Evolutionary conservation across 2,329 filamentous ascomycete genomes (phyloP).

Genomic region (Aureobasidium lini): DNA sequence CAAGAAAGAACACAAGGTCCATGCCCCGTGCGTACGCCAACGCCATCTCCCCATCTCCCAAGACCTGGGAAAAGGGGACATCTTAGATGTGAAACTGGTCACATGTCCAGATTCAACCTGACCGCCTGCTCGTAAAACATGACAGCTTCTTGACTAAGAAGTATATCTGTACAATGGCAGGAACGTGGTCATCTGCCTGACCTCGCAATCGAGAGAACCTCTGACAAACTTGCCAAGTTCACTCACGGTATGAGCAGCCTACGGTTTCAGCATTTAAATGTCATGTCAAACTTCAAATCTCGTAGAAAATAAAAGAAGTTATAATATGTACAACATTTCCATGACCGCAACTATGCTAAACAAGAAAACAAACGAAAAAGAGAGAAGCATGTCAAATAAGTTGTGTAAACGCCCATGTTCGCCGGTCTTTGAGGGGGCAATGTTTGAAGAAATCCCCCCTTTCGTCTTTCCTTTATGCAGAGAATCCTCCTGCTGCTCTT

Average conservation of each 20-base stretch:
- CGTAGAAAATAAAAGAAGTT: background rate
- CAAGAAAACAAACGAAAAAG: background rate
- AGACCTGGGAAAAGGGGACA: background rate
- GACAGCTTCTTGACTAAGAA: background rate
- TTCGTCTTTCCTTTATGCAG: conserved; percentile 2
- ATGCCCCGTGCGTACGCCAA: background rate
- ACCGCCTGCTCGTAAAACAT: background rate
- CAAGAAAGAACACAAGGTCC: background rate
- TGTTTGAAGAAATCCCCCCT: background rate
- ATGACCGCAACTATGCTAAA: conserved; percentile 12
- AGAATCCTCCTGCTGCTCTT: background rate
- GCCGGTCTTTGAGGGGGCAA: background rate
- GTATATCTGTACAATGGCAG: background rate
- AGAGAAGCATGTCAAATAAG: conserved; percentile 2
- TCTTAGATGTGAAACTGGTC: background rate
- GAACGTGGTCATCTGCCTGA: background rate
- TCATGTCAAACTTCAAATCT: no score
- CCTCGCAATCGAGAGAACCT: background rate
- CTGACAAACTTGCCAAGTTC: background rate
- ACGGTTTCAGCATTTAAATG: no score
- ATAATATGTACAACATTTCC: conserved; percentile 13
- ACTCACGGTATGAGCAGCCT: background rate
- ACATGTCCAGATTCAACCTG: background rate
- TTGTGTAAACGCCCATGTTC: conserved; percentile 8
- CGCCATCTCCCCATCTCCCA: background rate